Percentiles rank a stretch among this genome's conserved stretches.
Evolutionary conservation across 2,329 filamentous ascomycete species (phyloP).

Genomic region (Penicillium oxalicum): DNA sequence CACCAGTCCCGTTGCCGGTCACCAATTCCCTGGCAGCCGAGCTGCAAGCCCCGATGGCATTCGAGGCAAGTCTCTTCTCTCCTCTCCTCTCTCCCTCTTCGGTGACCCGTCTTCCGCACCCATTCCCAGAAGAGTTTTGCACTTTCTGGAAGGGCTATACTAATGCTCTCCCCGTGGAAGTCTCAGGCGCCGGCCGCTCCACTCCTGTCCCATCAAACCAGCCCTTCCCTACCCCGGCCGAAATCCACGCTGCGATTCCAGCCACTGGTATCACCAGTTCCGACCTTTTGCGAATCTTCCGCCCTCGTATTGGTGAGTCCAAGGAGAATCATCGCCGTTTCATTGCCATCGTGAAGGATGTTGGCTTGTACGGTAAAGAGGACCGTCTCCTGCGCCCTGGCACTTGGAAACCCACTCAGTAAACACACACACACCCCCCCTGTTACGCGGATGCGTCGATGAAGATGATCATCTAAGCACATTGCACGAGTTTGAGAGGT

Average conservation of each 20-base stretch:
- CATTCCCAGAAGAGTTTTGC: not conserved
- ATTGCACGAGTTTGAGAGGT: too few relatives aligned
- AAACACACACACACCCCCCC: not conserved
- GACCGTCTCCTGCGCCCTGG: conserved; percentile 39
- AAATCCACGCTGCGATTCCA: conserved; percentile 45
- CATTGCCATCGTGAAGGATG: conserved; percentile 42
- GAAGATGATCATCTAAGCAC: too few relatives aligned
- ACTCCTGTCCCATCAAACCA: conserved; percentile 26
- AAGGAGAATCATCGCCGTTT: conserved; percentile 39
- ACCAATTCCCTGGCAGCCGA: conserved; percentile 29
- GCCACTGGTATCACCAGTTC: conserved; percentile 40
- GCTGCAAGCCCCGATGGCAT: conserved; percentile 37
- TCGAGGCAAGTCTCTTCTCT: conserved; percentile 18
- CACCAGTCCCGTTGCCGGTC: conserved; percentile 40
- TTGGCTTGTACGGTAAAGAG: conserved; percentile 39
- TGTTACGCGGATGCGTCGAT: too few relatives aligned
- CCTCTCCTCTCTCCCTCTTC: too few relatives aligned
- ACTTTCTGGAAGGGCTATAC: not conserved
- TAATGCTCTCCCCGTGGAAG: not conserved
- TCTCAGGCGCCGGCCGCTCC: conserved; percentile 25
- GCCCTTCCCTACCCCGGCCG: conserved; percentile 41
- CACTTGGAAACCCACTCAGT: conserved; percentile 24
- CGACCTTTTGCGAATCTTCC: conserved; percentile 41
- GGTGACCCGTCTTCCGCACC: not conserved
- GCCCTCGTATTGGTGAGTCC: conserved; percentile 37